These are phyloP conservation scores for Schrenkiella parvula DNA, from an alignment of 345 rosid genomes.

Conservation along the genomic window DNA sequence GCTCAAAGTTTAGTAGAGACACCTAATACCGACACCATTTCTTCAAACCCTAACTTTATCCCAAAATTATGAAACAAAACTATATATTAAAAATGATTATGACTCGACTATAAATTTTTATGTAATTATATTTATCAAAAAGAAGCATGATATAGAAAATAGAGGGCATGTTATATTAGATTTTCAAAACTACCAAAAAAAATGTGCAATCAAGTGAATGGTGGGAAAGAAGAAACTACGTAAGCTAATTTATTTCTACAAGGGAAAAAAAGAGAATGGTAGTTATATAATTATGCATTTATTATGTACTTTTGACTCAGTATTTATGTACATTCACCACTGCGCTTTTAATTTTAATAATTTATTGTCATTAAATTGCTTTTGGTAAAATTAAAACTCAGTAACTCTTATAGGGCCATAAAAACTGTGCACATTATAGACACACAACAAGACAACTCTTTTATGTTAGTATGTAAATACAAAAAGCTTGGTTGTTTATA, in stretches of 20 bases:
- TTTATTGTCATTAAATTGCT: neutral
- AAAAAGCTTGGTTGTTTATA: neutral
- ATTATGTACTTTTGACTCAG: conserved; percentile 28
- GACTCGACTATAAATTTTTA: neutral
- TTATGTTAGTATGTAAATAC: neutral
- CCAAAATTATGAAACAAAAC: neutral
- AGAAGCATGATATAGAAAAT: neutral
- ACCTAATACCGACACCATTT: conserved; percentile 24
- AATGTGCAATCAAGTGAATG: conserved; percentile 12
- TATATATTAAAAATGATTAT: neutral
- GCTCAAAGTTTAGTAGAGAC: conserved; percentile 16
- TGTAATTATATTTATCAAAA: neutral
- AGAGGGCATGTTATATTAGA: neutral
- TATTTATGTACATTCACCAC: conserved; percentile 26
- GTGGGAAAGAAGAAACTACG: conserved; percentile 27
- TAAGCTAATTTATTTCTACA: conserved; percentile 29
- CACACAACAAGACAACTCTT: neutral
- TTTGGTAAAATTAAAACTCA: too few species aligned
- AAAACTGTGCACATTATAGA: too few species aligned
- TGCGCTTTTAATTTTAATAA: neutral
- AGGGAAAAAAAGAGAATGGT: conserved; percentile 3
- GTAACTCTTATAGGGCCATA: too few species aligned
- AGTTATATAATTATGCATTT: conserved; percentile 24
- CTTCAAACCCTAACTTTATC: neutral
- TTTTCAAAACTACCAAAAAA: neutral